Evolutionary conservation across 306 rosid species (phyloP).

Genomic region (Dalbergia cultrata): DNA sequence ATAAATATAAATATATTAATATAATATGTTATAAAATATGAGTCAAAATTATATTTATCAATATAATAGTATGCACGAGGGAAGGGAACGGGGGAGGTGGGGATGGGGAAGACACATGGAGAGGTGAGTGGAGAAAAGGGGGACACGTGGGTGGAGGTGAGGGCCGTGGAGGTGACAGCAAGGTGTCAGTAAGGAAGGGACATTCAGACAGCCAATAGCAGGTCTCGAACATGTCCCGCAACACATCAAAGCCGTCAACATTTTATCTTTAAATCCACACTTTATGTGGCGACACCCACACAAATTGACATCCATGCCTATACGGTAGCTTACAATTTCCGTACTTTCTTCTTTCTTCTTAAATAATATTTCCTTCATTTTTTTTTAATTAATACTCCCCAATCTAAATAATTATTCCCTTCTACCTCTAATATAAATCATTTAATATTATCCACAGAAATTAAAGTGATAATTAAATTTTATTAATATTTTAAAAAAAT

Average conservation of each 20-base stretch:
- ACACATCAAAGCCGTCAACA: neutral
- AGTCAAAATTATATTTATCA: too few species aligned
- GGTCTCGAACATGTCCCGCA: neutral
- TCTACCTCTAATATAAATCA: too few species aligned
- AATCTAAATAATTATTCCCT: too few species aligned
- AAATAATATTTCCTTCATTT: too few species aligned
- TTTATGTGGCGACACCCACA: neutral
- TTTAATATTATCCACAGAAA: too few species aligned
- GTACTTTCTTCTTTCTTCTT: neutral
- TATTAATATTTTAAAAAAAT: too few species aligned
- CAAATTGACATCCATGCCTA: neutral
- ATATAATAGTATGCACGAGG: too few species aligned
- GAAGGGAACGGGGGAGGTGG: neutral
- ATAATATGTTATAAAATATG: too few species aligned
- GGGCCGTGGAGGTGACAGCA: constrained; percentile 21
- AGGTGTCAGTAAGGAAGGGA: neutral
- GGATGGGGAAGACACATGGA: neutral
- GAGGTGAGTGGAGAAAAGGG: neutral
- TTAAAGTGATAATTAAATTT: too few species aligned
- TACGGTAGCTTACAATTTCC: constrained; percentile 4
- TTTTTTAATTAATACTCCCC: too few species aligned
- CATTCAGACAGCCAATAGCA: constrained; percentile 12
- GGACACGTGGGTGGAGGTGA: constrained; percentile 26
- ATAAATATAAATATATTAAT: too few species aligned
- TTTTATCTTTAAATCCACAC: neutral